Percentiles rank a stretch among this genome's conserved stretches.
These are phyloP conservation scores for Fusarium robinianum DNA, from an alignment of 2,329 filamentous ascomycete genomes.

Conservation along the genomic window DNA sequence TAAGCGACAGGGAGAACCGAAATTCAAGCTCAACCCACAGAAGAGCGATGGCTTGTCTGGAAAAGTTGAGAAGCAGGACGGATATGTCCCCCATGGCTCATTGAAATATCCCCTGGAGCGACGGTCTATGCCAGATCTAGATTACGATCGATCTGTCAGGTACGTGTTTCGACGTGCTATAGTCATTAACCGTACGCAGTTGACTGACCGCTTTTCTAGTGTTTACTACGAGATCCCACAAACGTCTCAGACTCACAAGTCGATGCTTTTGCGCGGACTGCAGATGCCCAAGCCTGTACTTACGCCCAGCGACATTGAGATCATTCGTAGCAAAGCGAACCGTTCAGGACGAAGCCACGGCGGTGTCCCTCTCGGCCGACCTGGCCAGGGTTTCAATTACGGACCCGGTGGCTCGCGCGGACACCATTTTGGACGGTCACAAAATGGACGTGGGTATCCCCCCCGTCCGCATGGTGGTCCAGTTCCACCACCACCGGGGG, in stretches of 20 bases:
- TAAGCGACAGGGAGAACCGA: constrained; percentile 73
- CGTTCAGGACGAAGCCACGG: constrained; percentile 47
- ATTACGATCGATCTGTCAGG: constrained; percentile 86
- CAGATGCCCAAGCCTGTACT: constrained; percentile 73
- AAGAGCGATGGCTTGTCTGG: constrained; percentile 80
- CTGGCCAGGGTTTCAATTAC: constrained; percentile 37
- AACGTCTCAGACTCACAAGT: constrained; percentile 78
- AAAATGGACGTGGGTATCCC: constrained; percentile 30
- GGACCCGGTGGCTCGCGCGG: constrained; percentile 34
- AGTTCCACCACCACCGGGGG: constrained; percentile 41
- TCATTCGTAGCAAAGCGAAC: constrained; percentile 67
- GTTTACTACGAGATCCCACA: constrained; percentile 85
- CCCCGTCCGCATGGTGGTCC: constrained; percentile 15
- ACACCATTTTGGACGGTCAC: constrained; percentile 23
- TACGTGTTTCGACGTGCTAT: constrained; percentile 51
- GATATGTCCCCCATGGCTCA: constrained; percentile 82
- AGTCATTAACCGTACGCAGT: not conserved
- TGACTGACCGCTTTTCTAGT: constrained; percentile 53
- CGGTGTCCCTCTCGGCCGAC: constrained; percentile 34
- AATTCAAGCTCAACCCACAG: constrained; percentile 74
- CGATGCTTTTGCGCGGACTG: constrained; percentile 87
- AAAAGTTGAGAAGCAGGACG: constrained; percentile 77
- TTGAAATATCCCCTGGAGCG: constrained; percentile 78
- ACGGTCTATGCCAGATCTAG: constrained; percentile 73
- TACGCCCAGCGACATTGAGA: constrained; percentile 74